These are phyloP conservation scores for Crithidia fasciculata DNA, from an alignment of 208 protist species.

Conservation along the genomic window DNA sequence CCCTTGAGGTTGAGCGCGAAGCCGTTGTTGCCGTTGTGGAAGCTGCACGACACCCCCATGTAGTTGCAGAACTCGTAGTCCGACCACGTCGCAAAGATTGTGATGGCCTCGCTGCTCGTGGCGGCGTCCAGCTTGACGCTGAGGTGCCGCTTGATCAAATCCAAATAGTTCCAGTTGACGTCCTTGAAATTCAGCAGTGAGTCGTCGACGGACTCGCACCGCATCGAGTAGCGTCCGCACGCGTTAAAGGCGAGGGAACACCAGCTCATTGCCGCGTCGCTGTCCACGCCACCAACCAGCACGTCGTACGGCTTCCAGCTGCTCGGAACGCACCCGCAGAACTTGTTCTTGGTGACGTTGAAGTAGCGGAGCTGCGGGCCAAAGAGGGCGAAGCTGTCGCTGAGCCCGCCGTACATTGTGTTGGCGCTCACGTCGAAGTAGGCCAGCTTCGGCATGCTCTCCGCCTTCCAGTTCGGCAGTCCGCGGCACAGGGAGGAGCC, in stretches of 20 bases:
- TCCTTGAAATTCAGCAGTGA: slow-evolving; percentile 8
- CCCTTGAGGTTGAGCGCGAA: slow-evolving; percentile 13
- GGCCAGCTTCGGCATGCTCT: slow-evolving; percentile 2
- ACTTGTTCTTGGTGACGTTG: slow-evolving; percentile 13
- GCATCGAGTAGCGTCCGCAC: slow-evolving; percentile 11
- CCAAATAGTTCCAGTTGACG: slow-evolving; percentile 13
- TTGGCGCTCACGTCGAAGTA: slow-evolving; percentile 8
- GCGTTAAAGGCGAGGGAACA: slow-evolving; percentile 1
- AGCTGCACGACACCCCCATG: slow-evolving; percentile 3
- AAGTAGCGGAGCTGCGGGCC: slow-evolving; percentile 4
- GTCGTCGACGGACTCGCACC: slow-evolving; percentile 3
- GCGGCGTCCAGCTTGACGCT: neutral
- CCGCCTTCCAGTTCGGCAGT: slow-evolving; percentile 3
- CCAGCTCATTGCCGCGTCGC: neutral
- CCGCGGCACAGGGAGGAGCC: slow-evolving; percentile 4
- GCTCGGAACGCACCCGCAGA: slow-evolving; percentile 9
- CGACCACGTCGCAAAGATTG: neutral
- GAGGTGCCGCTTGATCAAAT: slow-evolving; percentile 1
- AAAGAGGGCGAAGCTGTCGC: slow-evolving; percentile 1
- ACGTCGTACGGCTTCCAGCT: slow-evolving; percentile 9
- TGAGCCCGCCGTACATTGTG: slow-evolving; percentile 9
- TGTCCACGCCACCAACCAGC: slow-evolving; percentile 1
- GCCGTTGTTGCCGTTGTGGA: neutral
- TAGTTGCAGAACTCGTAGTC: slow-evolving; percentile 9
- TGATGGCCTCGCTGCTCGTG: neutral